These are phyloP conservation scores for Irpex sp. DNA, from an alignment of 1,284 basidiomycete genomes.

Conservation along the genomic window DNA sequence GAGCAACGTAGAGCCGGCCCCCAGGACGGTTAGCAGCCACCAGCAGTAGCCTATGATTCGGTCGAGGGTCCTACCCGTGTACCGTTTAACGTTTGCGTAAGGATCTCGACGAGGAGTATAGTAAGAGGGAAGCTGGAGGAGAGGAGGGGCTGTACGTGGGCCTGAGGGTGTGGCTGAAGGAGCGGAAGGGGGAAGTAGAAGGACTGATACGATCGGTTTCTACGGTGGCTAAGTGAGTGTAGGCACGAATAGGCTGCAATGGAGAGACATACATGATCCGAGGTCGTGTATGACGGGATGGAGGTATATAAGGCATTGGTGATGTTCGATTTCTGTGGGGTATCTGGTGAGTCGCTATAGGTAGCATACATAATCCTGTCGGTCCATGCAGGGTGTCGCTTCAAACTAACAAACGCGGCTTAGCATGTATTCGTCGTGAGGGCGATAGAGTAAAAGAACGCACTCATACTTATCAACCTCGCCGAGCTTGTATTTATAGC, in stretches of 20 bases:
- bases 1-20: conserved; percentile 67
- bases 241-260: not conserved
- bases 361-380: conserved; percentile 91
- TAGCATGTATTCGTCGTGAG: not conserved
- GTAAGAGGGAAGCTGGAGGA: conserved; percentile 46
- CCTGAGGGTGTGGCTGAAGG: conserved; percentile 14
- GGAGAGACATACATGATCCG: conserved; percentile 57
- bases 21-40: conserved; percentile 69
- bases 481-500: conserved; percentile 84
- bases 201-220: conserved; percentile 70
- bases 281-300: conserved; percentile 73
- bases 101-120: conserved; percentile 53
- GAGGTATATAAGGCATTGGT: conserved; percentile 69
- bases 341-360: conserved; percentile 61
- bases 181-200: conserved; percentile 46
- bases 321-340: conserved; percentile 50
- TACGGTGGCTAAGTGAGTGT: conserved; percentile 21
- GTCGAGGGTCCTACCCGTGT: conserved; percentile 63
- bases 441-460: conserved; percentile 19
- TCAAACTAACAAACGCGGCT: conserved; percentile 40
- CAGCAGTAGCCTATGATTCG: conserved; percentile 72
- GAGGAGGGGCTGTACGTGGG: conserved; percentile 25
- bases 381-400: conserved; percentile 90
- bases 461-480: conserved; percentile 80
- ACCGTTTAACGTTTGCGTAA: conserved; percentile 52